Evolutionary conservation across 1,139 yeast genomes (phyloP).

Genomic region (Geotrichum fermentans): DNA sequence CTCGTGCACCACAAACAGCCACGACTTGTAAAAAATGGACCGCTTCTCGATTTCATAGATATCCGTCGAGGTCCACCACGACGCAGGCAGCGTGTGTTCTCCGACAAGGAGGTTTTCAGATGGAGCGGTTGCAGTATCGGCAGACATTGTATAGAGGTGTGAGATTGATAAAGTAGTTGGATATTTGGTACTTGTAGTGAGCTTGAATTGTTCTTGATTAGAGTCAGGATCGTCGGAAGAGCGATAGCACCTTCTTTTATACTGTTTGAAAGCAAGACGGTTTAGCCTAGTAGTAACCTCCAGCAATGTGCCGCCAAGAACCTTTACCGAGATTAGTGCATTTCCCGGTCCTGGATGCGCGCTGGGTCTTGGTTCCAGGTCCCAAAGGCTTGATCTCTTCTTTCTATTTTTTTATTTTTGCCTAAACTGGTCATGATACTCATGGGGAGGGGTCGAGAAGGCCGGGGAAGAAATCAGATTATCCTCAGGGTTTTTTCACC

Average conservation of each 20-base stretch:
- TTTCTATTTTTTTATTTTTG: too few relatives aligned
- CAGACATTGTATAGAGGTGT: constrained; percentile 16
- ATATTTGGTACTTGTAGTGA: background rate
- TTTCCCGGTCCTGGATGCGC: too few relatives aligned
- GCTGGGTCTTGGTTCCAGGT: too few relatives aligned
- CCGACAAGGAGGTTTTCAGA: constrained; percentile 31
- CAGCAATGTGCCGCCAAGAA: too few relatives aligned
- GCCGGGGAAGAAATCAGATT: too few relatives aligned
- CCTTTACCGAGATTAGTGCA: too few relatives aligned
- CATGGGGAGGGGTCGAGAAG: too few relatives aligned
- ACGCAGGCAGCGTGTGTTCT: constrained; percentile 58
- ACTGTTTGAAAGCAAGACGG: too few relatives aligned
- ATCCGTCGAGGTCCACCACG: constrained; percentile 60
- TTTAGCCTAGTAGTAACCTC: too few relatives aligned
- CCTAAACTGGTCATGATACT: too few relatives aligned
- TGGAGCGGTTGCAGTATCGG: constrained; percentile 3
- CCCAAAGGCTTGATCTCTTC: too few relatives aligned
- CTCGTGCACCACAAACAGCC: constrained; percentile 51
- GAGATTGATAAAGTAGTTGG: background rate
- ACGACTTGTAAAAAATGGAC: constrained; percentile 51
- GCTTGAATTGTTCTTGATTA: background rate
- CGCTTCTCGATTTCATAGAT: constrained; percentile 55
- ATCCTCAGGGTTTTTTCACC: too few relatives aligned
- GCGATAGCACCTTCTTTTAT: background rate
- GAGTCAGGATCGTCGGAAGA: background rate